These are phyloP conservation scores for Coffea eugenioides DNA, from an alignment of 257 asterid genomes.

Conservation along the genomic window DNA sequence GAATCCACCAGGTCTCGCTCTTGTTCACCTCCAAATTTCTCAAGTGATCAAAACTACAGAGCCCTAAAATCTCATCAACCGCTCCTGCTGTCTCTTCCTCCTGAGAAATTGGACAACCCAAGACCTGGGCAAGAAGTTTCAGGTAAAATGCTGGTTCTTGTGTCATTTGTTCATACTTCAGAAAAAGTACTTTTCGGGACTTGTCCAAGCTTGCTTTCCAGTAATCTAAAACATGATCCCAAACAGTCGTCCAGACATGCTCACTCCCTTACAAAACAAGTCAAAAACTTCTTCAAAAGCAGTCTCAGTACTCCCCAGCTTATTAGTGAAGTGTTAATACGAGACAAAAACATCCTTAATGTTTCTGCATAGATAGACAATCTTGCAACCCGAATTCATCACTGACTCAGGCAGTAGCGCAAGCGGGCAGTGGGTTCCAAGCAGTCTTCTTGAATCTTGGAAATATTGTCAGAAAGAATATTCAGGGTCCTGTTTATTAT, in stretches of 20 bases:
- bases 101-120: background rate
- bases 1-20: background rate
- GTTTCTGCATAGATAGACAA: background rate
- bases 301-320: background rate
- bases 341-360: background rate
- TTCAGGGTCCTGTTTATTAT: too few species aligned
- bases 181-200: background rate
- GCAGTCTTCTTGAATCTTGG: background rate
- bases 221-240: conserved; percentile 7
- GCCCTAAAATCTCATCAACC: background rate
- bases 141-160: background rate
- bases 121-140: background rate
- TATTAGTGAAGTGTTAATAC: background rate
- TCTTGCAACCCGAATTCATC: background rate
- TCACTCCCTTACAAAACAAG: background rate
- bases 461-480: too few species aligned
- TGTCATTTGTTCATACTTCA: conserved; percentile 1
- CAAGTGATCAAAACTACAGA: background rate
- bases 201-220: conserved; percentile 7
- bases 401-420: background rate
- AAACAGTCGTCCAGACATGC: background rate
- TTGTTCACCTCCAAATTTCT: background rate
- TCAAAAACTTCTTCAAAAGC: background rate
- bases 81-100: background rate
- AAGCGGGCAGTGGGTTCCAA: background rate